Evolutionary conservation across 179 eudicot genomes (phyloP), one percentile per base, ranked within the genome.

Genomic region (Beta lomatogona): DNA sequence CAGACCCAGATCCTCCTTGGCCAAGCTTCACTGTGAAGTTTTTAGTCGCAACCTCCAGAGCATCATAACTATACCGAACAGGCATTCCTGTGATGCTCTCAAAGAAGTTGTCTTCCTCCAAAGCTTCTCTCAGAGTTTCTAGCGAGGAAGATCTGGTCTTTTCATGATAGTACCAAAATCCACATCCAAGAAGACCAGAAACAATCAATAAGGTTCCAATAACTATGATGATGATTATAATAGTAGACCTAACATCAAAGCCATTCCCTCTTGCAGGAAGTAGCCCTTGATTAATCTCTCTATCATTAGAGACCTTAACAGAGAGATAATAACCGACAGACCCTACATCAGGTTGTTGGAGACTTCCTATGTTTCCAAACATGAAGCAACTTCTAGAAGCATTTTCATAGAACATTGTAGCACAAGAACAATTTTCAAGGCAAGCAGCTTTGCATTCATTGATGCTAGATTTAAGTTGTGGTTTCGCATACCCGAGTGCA

Each of bases 1-100:
- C 73, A 19, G 73, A 77, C 18, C 80, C 80, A 19, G 66, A 77
- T 14, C 80, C 73, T 0, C 73, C 80, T 22, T 65, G 80, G 22
- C 80, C 80, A 53, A 77, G 80, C 57, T 65, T 77, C 21, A 48
- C 48, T 12, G 11, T 22, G 25, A 65, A 77, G 57, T 36, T 65
- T 50, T 66, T 48, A 2, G 80, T 77, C 15, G 80, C 80, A 12
- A 50, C 45, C n/a, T 65, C 28, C 0, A 77, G 59, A 66, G 25
- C 63, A 28, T 66, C 66, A 53, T 77, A 77, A 9, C 73, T 65
- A 16, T 64, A 77, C 8, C 72, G 72, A 65, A 64, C 61, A 64
- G 80, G 79, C 13, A 77, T 21, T 57, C 79, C 79, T 77, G 79
- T 21, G 21, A 77, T 48, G 7, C 13, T 48, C 2, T 77, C 71